Percentiles rank a stretch among this genome's conserved stretches.
phyloP scores from a whole-genome alignment of 768 basidiomycete species.

The Trametes villosa region DNA sequence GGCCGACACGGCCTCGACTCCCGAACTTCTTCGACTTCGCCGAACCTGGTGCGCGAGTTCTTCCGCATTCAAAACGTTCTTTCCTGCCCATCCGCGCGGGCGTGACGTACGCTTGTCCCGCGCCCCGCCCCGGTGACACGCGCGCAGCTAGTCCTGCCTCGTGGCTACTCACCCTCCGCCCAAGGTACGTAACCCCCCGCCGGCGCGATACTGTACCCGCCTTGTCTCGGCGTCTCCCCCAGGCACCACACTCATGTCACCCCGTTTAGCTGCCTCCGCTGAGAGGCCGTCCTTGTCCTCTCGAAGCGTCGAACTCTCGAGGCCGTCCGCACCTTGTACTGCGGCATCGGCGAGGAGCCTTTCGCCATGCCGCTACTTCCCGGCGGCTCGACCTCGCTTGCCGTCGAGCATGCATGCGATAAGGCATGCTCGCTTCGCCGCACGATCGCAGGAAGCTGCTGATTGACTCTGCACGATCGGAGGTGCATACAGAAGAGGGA shows the following conservation, averaged over 20 bases:
- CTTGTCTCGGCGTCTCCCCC: background rate
- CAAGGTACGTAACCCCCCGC: conserved; percentile 6
- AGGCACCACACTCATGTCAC: conserved; percentile 1
- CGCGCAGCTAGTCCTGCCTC: conserved; percentile 18
- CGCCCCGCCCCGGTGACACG: background rate
- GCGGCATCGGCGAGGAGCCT: too few relatives aligned
- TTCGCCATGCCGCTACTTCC: too few relatives aligned
- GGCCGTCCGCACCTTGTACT: too few relatives aligned
- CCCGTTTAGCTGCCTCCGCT: background rate
- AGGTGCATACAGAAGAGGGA: conserved; percentile 6
- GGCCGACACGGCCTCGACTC: background rate
- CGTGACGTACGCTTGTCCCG: conserved; percentile 8
- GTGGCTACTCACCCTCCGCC: conserved; percentile 26
- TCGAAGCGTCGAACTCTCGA: too few relatives aligned
- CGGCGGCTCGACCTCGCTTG: too few relatives aligned
- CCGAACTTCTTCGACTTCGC: background rate
- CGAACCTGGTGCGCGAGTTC: background rate
- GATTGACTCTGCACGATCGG: conserved; percentile 15
- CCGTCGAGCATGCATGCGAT: background rate
- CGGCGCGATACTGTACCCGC: background rate
- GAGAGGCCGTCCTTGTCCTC: conserved; percentile 5
- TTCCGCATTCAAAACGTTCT: background rate
- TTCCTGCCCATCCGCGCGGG: conserved; percentile 1
- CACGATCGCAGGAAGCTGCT: conserved; percentile 5
- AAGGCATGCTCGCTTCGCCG: too few relatives aligned